Evolutionary conservation across 2,329 filamentous ascomycete species (phyloP).

Genomic region (Alternaria sp.): DNA sequence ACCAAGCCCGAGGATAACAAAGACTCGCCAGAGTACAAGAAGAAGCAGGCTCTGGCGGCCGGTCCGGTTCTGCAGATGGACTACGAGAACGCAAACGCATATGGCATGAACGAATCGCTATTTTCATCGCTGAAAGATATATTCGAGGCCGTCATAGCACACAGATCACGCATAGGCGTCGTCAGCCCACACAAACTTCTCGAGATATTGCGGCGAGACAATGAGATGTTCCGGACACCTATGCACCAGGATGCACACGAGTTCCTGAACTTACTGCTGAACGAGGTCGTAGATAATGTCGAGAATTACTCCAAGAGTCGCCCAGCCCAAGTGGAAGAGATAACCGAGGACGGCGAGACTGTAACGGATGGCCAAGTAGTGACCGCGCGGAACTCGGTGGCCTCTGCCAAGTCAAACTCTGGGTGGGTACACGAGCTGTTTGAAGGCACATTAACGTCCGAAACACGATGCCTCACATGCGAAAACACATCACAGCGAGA

Average conservation of each 20-base stretch:
- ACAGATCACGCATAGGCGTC: slow-evolving; percentile 82
- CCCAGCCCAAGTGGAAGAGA: slow-evolving; percentile 47
- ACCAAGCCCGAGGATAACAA: slow-evolving; percentile 87
- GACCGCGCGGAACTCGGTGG: slow-evolving; percentile 24
- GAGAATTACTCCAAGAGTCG: slow-evolving; percentile 80
- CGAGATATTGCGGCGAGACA: slow-evolving; percentile 90
- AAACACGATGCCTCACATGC: slow-evolving; percentile 95
- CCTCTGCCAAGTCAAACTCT: slow-evolving; percentile 41
- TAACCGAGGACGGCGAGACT: slow-evolving; percentile 26
- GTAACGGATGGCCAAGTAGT: slow-evolving; percentile 25
- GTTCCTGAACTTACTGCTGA: slow-evolving; percentile 92
- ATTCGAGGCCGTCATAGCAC: slow-evolving; percentile 86
- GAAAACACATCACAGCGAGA: slow-evolving; percentile 95
- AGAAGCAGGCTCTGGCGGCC: slow-evolving; percentile 88
- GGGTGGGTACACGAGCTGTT: slow-evolving; percentile 98
- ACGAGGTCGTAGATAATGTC: slow-evolving; percentile 92
- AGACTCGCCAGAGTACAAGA: slow-evolving; percentile 96
- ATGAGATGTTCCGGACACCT: slow-evolving; percentile 95
- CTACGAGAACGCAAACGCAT: slow-evolving; percentile 77
- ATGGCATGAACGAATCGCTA: slow-evolving; percentile 92
- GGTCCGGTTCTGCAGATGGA: slow-evolving; percentile 87
- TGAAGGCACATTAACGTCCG: slow-evolving; percentile 90
- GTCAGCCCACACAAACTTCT: slow-evolving; percentile 91
- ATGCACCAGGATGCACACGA: slow-evolving; percentile 99
- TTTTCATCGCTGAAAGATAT: slow-evolving; percentile 97